These are phyloP conservation scores for Fusarium redolens DNA, from an alignment of 2,329 filamentous ascomycete species.

Conservation along the genomic window DNA sequence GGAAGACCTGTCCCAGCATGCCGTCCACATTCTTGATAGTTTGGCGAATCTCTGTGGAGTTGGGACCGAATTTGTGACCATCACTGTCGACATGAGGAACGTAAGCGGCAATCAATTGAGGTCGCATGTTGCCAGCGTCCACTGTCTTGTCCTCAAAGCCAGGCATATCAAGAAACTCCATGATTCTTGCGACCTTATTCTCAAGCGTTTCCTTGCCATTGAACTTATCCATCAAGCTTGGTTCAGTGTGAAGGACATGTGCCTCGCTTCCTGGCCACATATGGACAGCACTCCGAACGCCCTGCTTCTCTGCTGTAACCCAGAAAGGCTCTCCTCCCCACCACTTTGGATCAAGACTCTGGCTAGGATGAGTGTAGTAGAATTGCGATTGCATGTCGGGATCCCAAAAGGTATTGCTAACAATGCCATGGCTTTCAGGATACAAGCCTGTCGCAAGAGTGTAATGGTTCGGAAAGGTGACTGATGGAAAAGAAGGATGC, in stretches of 20 bases:
- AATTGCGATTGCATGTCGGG: constrained; percentile 81
- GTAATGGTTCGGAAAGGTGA: constrained; percentile 97
- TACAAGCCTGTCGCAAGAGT: constrained; percentile 92
- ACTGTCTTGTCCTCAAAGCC: constrained; percentile 71
- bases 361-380: constrained; percentile 81
- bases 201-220: constrained; percentile 80
- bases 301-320: constrained; percentile 89
- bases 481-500: constrained; percentile 92
- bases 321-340: constrained; percentile 96
- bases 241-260: constrained; percentile 78
- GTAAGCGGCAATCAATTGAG: constrained; percentile 93
- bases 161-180: constrained; percentile 87
- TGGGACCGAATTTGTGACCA: constrained; percentile 90
- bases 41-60: constrained; percentile 87
- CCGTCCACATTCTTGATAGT: constrained; percentile 84
- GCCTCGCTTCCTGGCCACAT: constrained; percentile 99
- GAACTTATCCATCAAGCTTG: constrained; percentile 85
- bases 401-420: constrained; percentile 97
- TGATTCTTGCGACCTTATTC: constrained; percentile 81
- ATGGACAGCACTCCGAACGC: constrained; percentile 83
- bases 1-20: constrained; percentile 83
- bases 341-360: constrained; percentile 88
- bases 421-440: constrained; percentile 91
- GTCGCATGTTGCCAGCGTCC: constrained; percentile 68
- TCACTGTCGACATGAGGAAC: constrained; percentile 91